Conservation (phyloP, 495 filamentous ascomycete species). For the Podospora anserina region DNA sequence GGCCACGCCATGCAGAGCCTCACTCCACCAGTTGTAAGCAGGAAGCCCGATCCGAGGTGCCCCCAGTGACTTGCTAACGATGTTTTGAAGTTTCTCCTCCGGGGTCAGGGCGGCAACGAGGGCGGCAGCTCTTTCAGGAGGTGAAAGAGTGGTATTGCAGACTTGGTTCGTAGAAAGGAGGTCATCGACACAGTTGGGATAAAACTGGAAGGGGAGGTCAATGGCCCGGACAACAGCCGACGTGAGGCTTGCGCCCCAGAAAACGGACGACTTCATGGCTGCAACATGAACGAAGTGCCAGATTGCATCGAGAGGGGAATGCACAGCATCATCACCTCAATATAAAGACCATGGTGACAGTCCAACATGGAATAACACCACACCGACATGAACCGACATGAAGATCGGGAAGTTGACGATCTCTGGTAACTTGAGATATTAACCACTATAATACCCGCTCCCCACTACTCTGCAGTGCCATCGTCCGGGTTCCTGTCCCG, state of each 20-base stretch:
- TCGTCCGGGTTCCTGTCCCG: not conserved
- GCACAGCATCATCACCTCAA: not conserved
- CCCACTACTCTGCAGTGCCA: not conserved
- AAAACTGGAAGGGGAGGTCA: conserved; percentile 22
- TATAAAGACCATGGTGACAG: not conserved
- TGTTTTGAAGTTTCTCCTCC: conserved; percentile 41
- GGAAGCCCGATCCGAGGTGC: conserved; percentile 41
- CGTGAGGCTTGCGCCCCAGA: not conserved
- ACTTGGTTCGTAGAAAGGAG: conserved; percentile 42
- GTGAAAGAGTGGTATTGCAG: conserved; percentile 46
- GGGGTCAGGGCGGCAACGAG: conserved; percentile 39
- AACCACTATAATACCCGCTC: not conserved
- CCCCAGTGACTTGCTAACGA: conserved; percentile 36
- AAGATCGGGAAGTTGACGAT: not conserved
- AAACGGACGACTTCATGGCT: conserved; percentile 9
- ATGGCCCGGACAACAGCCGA: conserved; percentile 4
- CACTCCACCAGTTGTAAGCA: conserved; percentile 52
- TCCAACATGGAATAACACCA: not conserved
- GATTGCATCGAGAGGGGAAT: not conserved
- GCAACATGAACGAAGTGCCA: not conserved
- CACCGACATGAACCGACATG: not conserved
- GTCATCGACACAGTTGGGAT: conserved; percentile 37
- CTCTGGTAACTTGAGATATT: not conserved
- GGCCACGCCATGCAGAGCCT: conserved; percentile 51
- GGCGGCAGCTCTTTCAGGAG: conserved; percentile 44